Percentiles rank a stretch among this genome's conserved stretches.
These are phyloP conservation scores for Trypanosoma boissoni DNA, from an alignment of 208 protist genomes.

Conservation along the genomic window DNA sequence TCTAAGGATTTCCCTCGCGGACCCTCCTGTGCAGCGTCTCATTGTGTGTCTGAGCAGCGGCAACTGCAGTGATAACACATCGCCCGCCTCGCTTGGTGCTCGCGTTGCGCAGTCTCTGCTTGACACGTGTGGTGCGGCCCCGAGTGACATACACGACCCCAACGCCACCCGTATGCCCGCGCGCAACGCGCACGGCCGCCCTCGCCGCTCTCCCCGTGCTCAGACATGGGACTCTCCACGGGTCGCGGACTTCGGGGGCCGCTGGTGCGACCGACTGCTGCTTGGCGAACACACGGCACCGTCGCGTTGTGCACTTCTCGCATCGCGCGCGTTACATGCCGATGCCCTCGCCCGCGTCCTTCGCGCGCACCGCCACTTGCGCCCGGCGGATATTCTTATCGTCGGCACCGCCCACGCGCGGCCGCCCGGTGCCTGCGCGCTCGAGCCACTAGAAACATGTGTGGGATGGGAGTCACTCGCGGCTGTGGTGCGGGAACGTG, in stretches of 20 bases:
- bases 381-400: constrained; percentile 42
- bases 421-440: no score
- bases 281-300: constrained; percentile 57
- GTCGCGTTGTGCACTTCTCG: constrained; percentile 57
- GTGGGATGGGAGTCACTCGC: no score
- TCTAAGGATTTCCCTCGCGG: constrained; percentile 14
- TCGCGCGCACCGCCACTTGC: constrained; percentile 52
- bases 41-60: constrained; percentile 57
- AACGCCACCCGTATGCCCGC: constrained; percentile 41
- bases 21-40: constrained; percentile 29
- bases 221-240: constrained; percentile 76
- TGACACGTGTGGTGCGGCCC: constrained; percentile 43
- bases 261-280: constrained; percentile 84
- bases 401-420: no score
- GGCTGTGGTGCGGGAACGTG: no score
- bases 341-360: constrained; percentile 60
- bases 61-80: not conserved
- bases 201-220: constrained; percentile 42
- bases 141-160: constrained; percentile 76
- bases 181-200: constrained; percentile 52
- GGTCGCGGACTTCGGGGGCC: constrained; percentile 63
- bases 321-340: constrained; percentile 53
- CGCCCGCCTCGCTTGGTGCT: constrained; percentile 37
- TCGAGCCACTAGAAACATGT: no score
- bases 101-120: constrained; percentile 52